Base-by-base conservation (phyloP, 2,329 filamentous ascomycete species). In the Polytolypa hystricis region DNA sequence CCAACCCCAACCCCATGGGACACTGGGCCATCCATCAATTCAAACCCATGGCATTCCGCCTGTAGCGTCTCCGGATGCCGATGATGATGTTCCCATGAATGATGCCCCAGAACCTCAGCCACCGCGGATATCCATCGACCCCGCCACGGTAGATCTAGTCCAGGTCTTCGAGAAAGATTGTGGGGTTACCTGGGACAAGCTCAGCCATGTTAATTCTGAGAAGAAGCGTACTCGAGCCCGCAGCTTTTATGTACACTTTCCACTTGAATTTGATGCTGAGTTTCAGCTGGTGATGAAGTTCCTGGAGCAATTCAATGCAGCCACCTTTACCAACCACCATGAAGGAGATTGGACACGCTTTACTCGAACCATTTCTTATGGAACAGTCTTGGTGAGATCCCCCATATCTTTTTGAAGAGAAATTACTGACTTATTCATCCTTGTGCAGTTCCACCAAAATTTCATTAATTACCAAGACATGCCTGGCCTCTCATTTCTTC, bases 261-360 rank as follows among this genome's bases (percentile, higher is more conserved):
- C 58, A 1, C 43, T 43, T 4, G 44, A 50, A 19, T 35, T 37
- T 6, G 30, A 45, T 8, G 33, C 26, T 1, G 57, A 62, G 26
- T 50, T 45, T 31, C 18, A 52, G n/a, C 20, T 52, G 3, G 25
- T 60, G 2, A 30, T 49, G 8, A 33, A 41, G 6, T 51, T 48
- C 18, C 41, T 60, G 15, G 50, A 55, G 11, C 38, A 35, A 0
- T 42, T 52, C 12, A 47, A 51, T 21, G 46, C 42, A 5, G 47
- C 54, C 11, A 49, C 49, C 7, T 56, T 50, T 26, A 54, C 57
- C 4, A 58, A 50, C 38, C 48, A 44, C 6, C 40, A 47, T 14
- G 35, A 45, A 17, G 51, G 48, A 11, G 57, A 58, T 35, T 63
- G 60, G 60, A 48, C 48, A 12, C 54, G 47, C 30, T 63, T 63